Evolutionary conservation across 2,329 filamentous ascomycete genomes (phyloP).

Genomic region (Leptoxyphium fumago): DNA sequence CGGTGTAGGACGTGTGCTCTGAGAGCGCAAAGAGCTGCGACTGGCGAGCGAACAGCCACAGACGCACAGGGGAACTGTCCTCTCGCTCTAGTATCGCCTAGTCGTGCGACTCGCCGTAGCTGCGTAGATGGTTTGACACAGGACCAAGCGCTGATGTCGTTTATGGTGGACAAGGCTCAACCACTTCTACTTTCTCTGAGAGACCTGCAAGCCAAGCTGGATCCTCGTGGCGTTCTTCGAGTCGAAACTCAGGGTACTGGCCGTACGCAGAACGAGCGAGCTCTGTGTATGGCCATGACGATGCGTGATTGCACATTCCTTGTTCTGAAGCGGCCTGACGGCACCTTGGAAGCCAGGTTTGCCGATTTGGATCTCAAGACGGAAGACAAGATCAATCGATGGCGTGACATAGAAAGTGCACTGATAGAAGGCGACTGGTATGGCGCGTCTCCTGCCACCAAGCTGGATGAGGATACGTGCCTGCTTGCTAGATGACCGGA

Average conservation of each 20-base stretch:
- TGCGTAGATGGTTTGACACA: constrained; percentile 13
- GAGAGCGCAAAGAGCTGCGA: constrained; percentile 20
- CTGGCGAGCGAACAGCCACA: constrained; percentile 14
- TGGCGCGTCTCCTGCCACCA: constrained; percentile 13
- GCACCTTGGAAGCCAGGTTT: constrained; percentile 25
- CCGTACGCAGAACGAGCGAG: background rate
- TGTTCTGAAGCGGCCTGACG: constrained; percentile 12
- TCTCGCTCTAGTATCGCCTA: constrained; percentile 23
- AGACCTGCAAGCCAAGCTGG: constrained; percentile 23
- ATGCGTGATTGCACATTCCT: constrained; percentile 33
- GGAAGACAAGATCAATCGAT: constrained; percentile 25
- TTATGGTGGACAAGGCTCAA: constrained; percentile 18
- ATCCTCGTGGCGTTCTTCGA: constrained; percentile 21
- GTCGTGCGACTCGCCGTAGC: constrained; percentile 8
- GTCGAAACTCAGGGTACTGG: background rate
- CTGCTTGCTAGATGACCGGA: constrained; percentile 7
- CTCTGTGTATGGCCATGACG: constrained; percentile 30
- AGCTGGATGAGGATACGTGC: constrained; percentile 11
- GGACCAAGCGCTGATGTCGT: constrained; percentile 11
- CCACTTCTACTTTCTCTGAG: constrained; percentile 23
- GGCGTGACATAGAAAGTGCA: constrained; percentile 25
- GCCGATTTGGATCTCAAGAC: constrained; percentile 34
- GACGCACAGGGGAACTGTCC: constrained; percentile 25
- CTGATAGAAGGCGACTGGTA: constrained; percentile 29
- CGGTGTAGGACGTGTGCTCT: constrained; percentile 34